These are phyloP conservation scores for Zelopaecilomyces penicillatus DNA, from an alignment of 2,329 filamentous ascomycete genomes.

Conservation along the genomic window DNA sequence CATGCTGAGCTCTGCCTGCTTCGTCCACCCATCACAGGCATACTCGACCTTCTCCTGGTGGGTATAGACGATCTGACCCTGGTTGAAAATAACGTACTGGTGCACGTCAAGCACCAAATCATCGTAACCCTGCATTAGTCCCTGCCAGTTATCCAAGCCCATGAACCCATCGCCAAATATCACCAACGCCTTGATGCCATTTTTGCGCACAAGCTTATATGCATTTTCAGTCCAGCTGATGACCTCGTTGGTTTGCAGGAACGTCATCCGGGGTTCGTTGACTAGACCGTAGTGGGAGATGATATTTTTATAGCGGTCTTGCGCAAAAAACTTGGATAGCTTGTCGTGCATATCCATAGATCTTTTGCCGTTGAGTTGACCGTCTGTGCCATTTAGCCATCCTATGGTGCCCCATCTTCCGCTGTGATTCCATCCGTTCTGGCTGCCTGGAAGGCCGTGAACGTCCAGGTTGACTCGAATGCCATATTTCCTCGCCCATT, in stretches of 20 bases:
- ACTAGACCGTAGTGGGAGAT: constrained; percentile 87
- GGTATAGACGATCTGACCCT: constrained; percentile 69
- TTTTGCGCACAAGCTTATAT: constrained; percentile 62
- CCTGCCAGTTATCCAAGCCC: constrained; percentile 85
- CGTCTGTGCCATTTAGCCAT: constrained; percentile 89
- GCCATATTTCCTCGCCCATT: constrained; percentile 88
- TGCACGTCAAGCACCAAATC: constrained; percentile 89
- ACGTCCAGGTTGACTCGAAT: constrained; percentile 88
- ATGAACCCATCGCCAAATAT: constrained; percentile 95
- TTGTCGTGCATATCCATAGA: constrained; percentile 82
- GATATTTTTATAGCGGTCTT: constrained; percentile 85
- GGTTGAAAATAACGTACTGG: constrained; percentile 98
- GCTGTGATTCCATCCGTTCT: constrained; percentile 98
- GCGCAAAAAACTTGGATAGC: constrained; percentile 85
- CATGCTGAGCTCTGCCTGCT: constrained; percentile 66
- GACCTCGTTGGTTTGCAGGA: constrained; percentile 57
- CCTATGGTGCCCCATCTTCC: constrained; percentile 71
- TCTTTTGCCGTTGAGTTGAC: constrained; percentile 66
- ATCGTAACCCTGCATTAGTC: constrained; percentile 61
- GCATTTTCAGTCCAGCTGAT: constrained; percentile 72
- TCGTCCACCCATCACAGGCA: constrained; percentile 78
- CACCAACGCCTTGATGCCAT: constrained; percentile 64
- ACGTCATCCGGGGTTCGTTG: constrained; percentile 88
- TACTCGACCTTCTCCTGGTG: constrained; percentile 81
- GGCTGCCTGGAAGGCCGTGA: constrained; percentile 83